A percentile compares a stretch with the other conserved stretches of the same genome.
Evolutionary conservation across 352 stramenopile species (phyloP).

Genomic region (Phytophthora tentaculata): DNA sequence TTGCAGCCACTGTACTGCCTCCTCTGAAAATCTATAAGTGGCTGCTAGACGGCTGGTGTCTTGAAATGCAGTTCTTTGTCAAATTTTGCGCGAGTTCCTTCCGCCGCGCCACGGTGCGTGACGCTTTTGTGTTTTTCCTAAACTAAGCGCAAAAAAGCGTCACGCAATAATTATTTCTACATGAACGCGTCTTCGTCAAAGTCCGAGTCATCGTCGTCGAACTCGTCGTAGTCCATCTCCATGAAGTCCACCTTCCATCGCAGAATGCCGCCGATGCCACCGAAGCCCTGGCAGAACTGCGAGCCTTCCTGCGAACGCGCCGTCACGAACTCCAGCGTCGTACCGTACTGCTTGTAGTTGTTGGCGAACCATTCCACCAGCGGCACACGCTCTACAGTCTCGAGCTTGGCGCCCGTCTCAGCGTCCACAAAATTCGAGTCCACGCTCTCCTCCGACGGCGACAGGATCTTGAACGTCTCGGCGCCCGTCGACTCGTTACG

Average conservation of each 20-base stretch:
- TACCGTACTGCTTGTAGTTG: slow-evolving; percentile 99
- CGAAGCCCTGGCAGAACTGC: slow-evolving; percentile 99
- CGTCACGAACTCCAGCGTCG: slow-evolving; percentile 99
- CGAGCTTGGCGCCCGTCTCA: slow-evolving; percentile 96
- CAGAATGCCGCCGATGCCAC: slow-evolving; percentile 98
- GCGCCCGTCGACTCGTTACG: slow-evolving; percentile 93
- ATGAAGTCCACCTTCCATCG: slow-evolving; percentile 99
- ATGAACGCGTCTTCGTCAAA: slow-evolving; percentile 89
- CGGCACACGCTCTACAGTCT: slow-evolving; percentile 96
- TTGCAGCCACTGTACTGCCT: slow-evolving; percentile 16
- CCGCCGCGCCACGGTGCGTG: slow-evolving; percentile 44
- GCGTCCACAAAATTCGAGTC: slow-evolving; percentile 96
- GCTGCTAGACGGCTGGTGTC: slow-evolving; percentile 10
- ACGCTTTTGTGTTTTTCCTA: slow-evolving; percentile 30
- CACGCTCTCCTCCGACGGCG: slow-evolving; percentile 91
- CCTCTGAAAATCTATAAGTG: slow-evolving; percentile 37
- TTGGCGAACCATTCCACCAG: slow-evolving; percentile 99
- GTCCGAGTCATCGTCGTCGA: slow-evolving; percentile 87
- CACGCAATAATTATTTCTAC: slow-evolving; percentile 82
- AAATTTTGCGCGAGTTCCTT: slow-evolving; percentile 34
- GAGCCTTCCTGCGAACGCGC: slow-evolving; percentile 98
- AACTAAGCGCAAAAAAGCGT: slow-evolving; percentile 41
- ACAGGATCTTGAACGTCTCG: slow-evolving; percentile 86
- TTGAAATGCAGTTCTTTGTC: slow-evolving; percentile 31
- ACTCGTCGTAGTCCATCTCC: slow-evolving; percentile 96